phyloP scores from a whole-genome alignment of 2,329 filamentous ascomycete species.

The Fusarium subtropicale region DNA sequence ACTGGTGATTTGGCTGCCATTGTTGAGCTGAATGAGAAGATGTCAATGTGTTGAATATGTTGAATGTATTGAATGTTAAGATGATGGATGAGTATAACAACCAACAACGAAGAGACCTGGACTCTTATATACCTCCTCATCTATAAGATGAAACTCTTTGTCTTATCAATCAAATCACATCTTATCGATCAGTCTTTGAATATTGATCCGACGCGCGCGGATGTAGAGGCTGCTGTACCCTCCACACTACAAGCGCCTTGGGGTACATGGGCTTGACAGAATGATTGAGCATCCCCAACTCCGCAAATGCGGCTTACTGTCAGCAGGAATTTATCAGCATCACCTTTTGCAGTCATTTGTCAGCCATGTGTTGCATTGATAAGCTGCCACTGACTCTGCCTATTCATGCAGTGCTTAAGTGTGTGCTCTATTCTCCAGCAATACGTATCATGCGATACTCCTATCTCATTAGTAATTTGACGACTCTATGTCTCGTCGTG shows the following conservation, averaged over 20 bases:
- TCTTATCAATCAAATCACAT: neutral
- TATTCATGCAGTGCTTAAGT: too few relatives aligned
- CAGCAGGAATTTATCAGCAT: neutral
- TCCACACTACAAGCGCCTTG: neutral
- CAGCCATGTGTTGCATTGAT: neutral
- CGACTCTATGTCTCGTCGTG: too few relatives aligned
- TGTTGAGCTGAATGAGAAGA: neutral
- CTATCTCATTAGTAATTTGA: too few relatives aligned
- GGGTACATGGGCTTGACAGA: neutral
- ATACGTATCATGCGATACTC: too few relatives aligned
- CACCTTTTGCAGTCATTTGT: neutral
- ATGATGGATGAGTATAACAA: too few relatives aligned
- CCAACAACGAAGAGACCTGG: rapidly evolving
- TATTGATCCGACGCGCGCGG: neutral
- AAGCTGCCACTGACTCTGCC: too few relatives aligned
- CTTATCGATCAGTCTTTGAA: neutral
- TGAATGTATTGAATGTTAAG: too few relatives aligned
- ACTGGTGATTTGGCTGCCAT: conserved; percentile 22
- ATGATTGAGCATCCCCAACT: neutral
- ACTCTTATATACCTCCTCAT: neutral
- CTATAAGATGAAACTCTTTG: neutral
- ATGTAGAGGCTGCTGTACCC: neutral
- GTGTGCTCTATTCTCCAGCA: too few relatives aligned
- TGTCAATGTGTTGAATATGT: too few relatives aligned
- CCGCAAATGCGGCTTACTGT: neutral